These are phyloP conservation scores for Histomonas meleagridis DNA, from an alignment of 208 protist genomes.

Conservation along the genomic window DNA sequence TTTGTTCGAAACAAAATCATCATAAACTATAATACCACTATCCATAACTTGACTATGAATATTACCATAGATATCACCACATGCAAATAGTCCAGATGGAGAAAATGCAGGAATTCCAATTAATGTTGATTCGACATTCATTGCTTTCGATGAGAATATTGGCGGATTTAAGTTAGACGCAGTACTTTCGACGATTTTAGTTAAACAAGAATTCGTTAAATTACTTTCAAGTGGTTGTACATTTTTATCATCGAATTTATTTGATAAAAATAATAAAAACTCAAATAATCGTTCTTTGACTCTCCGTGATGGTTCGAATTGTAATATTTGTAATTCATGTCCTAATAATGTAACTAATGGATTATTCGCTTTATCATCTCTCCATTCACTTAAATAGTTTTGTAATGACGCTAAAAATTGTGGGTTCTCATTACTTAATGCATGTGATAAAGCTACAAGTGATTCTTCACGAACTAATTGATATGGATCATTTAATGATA, in stretches of 20 bases:
- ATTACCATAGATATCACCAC: not conserved
- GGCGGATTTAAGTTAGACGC: not conserved
- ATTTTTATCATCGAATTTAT: not conserved
- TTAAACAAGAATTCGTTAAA: not conserved
- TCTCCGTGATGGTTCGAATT: not conserved
- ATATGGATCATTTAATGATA: not conserved
- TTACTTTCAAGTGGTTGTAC: not conserved
- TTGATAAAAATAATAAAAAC: not conserved
- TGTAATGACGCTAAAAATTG: not conserved
- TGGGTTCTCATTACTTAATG: not conserved
- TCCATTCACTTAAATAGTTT: not conserved
- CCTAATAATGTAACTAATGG: not conserved
- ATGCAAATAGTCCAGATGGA: not conserved
- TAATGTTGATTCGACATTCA: not conserved
- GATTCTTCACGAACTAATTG: not conserved
- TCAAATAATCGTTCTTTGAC: not conserved
- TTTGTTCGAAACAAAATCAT: no score
- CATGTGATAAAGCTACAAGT: not conserved
- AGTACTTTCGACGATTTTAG: not conserved
- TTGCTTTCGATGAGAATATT: not conserved
- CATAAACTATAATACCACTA: not conserved
- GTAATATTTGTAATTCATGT: not conserved
- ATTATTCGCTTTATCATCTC: not conserved
- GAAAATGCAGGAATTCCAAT: not conserved
- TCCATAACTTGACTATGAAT: not conserved